Percentiles rank a stretch among this genome's conserved stretches.
Evolutionary conservation across 495 filamentous ascomycete genomes (phyloP).

Genomic region (Thermothielavioides terrestris): DNA sequence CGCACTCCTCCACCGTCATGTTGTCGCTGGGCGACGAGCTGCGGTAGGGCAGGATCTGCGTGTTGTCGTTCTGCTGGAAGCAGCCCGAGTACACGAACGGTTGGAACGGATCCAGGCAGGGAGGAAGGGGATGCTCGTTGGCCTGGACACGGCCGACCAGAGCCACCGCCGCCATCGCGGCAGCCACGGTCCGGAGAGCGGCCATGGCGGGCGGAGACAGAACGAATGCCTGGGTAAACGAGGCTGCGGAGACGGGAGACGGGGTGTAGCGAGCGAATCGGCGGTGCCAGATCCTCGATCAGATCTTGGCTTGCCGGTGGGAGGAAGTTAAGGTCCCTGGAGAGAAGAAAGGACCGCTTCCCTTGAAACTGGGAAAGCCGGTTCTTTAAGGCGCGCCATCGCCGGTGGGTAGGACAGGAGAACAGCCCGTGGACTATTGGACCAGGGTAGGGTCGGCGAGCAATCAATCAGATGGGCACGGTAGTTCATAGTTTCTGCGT

Average conservation of each 20-base stretch:
- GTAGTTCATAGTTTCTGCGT: no score
- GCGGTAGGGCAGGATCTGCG: conserved; percentile 34
- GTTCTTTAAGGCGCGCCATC: background rate
- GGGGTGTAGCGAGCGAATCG: background rate
- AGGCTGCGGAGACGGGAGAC: background rate
- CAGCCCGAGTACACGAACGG: conserved; percentile 47
- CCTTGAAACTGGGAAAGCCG: conserved; percentile 1
- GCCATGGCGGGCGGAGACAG: conserved; percentile 13
- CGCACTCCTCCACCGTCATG: conserved; percentile 45
- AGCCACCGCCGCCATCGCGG: conserved; percentile 26
- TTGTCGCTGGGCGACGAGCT: conserved; percentile 27
- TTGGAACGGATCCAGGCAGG: conserved; percentile 35
- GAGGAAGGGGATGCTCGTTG: conserved; percentile 32
- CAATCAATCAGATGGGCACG: no score
- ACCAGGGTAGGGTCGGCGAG: no score
- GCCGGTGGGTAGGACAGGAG: background rate
- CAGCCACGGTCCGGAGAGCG: conserved; percentile 17
- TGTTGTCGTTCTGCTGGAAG: conserved; percentile 32
- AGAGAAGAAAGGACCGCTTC: background rate
- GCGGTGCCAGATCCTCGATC: background rate
- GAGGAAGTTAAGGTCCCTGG: background rate
- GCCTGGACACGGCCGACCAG: conserved; percentile 26
- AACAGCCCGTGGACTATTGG: background rate
- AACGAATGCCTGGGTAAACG: conserved; percentile 1
- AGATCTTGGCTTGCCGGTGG: conserved; percentile 1